Evolutionary conservation across 163 green algal genomes (phyloP), one percentile per base, ranked within the genome.

Genomic region (Scenedesmus sp.): DNA sequence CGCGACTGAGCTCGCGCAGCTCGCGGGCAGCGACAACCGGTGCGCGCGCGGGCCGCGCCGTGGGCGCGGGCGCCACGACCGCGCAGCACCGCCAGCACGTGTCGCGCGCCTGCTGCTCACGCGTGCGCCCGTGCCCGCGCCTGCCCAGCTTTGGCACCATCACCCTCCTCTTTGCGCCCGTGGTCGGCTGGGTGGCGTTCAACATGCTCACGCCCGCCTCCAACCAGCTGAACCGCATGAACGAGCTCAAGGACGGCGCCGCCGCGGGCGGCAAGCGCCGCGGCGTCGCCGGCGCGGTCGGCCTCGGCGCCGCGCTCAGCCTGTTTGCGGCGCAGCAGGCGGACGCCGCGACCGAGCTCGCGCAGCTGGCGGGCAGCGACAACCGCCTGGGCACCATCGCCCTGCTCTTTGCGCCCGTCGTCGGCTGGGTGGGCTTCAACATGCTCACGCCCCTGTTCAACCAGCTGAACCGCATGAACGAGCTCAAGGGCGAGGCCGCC

Each of bases 111-210:
- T 69, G 60, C 60, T 33, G 18, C 9, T n/a, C n/a, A 1, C 29
- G 24, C 2, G 4, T 39, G 9, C 22, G 4, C 20, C 13, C 2
- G 14, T 9, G 13, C n/a, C n/a, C n/a, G n/a, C n/a, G n/a, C n/a
- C 15, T 45, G 45, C 28, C 34, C 72, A 80, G 72, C 44, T 18
- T 89, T 15, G 79, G 67, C 63, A 83, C 82, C 45, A 82, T 93
- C n/a, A 33, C 66, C 24, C 75, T 84, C 20, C 74, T 93, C 50
- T 82, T 93, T 34, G 47, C 87, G 26, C 86, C 86, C 33, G 82
- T 50, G 1, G 13, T 91, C 4, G 84, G 78, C 63, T 89, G 84
- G 86, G 87, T 90, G 17, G 84, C 31, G 14, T 91, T 91, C 85
- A 91, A 91, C 85, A 90, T 90, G 42, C 24, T 82, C 4, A 67